Evolutionary conservation across 805 yeast species (phyloP), one percentile per base, ranked within the genome.

Genomic region (Candida krabiensis): DNA sequence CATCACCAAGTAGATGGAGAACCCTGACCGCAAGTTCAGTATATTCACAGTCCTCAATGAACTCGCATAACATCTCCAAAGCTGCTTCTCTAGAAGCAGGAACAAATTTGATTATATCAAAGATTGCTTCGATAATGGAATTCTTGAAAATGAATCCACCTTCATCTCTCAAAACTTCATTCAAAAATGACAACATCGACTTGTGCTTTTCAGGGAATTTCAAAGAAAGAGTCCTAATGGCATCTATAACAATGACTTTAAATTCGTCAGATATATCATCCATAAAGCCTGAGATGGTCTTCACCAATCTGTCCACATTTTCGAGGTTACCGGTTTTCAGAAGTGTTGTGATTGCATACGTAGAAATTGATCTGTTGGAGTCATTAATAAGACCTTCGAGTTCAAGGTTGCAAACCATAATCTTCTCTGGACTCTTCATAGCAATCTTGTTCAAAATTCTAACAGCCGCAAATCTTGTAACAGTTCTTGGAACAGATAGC

Each of bases 31-130:
- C 79, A 45, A 93, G 79, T 65, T 89, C 96, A 21, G 96, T 86
- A 68, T 75, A 91, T 67, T 93, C 99, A 69, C 98, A 93, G 71
- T 93, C 99, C 67, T 93, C 99, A 55, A 93, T 93, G 59, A 89
- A 90, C 64, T 93, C 99, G 73, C 98, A 89, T 53, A 93, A 73
- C 62, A 83, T 83, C 66, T 86, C 88, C 56, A 93, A 71, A 16
- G 96, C 95, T 33, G 77, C 64, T 52, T 86, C 93, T 55, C 86
- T 79, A 11, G 95, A 87, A 47, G 73, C 80, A 15, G 96, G 96
- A 43, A 88, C 81, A 57, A 83, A 88, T 50, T 84, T 83, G 52
- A 93, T 86, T 63, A 93, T 75, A 61, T 91, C 98, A 51, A 90
- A 87, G 49, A 93, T 75, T 2, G 98, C 95, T 61, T 90, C 97